A percentile compares a stretch with the other conserved stretches of the same genome.
Conservation (phyloP, 2,329 filamentous ascomycete genomes). For the Exophiala bonariae region DNA sequence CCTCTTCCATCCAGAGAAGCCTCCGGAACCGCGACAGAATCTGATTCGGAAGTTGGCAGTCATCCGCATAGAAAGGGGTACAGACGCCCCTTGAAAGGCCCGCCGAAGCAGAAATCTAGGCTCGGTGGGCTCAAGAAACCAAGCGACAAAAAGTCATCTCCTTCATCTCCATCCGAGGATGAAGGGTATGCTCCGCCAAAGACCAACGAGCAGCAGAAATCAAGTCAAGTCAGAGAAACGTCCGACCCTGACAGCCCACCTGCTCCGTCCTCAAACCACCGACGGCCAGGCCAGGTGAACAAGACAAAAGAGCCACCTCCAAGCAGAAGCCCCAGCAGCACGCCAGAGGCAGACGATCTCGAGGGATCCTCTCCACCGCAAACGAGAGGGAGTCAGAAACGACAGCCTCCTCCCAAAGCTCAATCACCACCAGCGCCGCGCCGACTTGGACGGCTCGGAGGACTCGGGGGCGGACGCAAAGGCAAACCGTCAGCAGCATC, state of each 20-base stretch:
- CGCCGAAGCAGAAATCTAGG: not conserved
- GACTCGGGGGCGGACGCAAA: not conserved
- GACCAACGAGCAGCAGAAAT: too few species aligned
- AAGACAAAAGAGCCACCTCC: not conserved
- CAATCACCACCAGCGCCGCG: slow-evolving; percentile 30
- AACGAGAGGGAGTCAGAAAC: not conserved
- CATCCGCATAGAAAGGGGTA: not conserved
- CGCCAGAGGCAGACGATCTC: too few species aligned
- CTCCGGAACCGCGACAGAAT: slow-evolving; percentile 18
- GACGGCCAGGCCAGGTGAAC: not conserved
- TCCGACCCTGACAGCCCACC: not conserved
- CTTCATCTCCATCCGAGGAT: not conserved
- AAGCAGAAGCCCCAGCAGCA: too few species aligned
- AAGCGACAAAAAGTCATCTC: slow-evolving; percentile 4
- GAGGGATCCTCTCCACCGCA: not conserved
- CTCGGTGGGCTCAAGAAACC: slow-evolving; percentile 3
- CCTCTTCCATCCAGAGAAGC: slow-evolving; percentile 2
- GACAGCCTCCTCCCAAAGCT: not conserved
- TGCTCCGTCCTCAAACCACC: not conserved
- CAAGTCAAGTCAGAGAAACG: too few species aligned
- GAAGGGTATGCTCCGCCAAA: too few species aligned
- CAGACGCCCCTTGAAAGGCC: not conserved
- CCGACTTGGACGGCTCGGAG: slow-evolving; percentile 38
- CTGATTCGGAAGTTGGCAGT: slow-evolving; percentile 13
- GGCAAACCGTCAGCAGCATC: not conserved